Conservation (phyloP, 148 eudicot genomes). For the Vaccinium corymbosum region DNA sequence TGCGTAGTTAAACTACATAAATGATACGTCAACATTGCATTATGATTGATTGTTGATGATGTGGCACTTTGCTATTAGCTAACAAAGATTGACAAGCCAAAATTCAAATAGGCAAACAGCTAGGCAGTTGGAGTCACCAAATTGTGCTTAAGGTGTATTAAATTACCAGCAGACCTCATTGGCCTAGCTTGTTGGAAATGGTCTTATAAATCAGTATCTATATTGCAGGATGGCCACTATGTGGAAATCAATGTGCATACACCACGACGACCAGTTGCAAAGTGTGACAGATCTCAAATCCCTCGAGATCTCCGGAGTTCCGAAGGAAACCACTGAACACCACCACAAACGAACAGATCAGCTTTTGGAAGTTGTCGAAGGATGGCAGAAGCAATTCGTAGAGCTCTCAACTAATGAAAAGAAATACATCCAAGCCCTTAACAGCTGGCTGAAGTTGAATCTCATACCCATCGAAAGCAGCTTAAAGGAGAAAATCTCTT, state of each 20-base stretch:
- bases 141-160: neutral
- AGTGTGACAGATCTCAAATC: constrained; percentile 56
- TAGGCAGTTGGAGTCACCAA: neutral
- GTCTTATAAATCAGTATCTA: neutral
- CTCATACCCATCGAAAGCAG: constrained; percentile 80
- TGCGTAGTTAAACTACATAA: neutral
- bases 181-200: neutral
- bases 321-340: constrained; percentile 64
- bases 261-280: constrained; percentile 59
- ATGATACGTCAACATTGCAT: neutral
- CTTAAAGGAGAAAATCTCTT: constrained; percentile 71
- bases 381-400: constrained; percentile 63
- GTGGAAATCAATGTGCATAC: constrained; percentile 68
- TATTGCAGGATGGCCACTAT: constrained; percentile 73
- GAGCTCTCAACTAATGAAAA: constrained; percentile 64
- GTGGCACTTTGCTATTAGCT: neutral
- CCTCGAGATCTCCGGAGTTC: constrained; percentile 48
- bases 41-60: neutral
- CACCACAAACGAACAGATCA: constrained; percentile 70
- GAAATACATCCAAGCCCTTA: constrained; percentile 55
- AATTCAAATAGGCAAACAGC: neutral
- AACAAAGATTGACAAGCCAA: neutral
- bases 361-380: constrained; percentile 48
- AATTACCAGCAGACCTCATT: neutral
- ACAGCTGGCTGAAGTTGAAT: constrained; percentile 76